Percentiles rank a stretch among this genome's conserved stretches.
Evolutionary conservation across 768 basidiomycete genomes (phyloP).

Genomic region (Terana coerulea): DNA sequence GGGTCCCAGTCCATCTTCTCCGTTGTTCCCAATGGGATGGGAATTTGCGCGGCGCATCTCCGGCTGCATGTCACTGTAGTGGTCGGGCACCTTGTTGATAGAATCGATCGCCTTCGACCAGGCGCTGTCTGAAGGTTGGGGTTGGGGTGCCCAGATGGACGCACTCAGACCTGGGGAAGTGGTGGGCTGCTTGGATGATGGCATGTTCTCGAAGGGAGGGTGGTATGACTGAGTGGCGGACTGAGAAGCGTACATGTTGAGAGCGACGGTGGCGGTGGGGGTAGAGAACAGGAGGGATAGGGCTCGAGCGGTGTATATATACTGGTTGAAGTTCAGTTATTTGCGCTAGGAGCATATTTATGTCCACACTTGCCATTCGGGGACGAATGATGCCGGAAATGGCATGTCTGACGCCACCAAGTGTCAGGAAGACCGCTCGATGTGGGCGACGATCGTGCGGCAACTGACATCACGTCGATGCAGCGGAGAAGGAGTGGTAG

Average conservation of each 20-base stretch:
- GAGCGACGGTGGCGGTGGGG: constrained; percentile 3
- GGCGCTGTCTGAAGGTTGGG: constrained; percentile 58
- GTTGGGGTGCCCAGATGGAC: constrained; percentile 84
- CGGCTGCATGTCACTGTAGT: constrained; percentile 14
- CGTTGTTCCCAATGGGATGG: constrained; percentile 31
- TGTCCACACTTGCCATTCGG: constrained; percentile 6
- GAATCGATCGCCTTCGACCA: constrained; percentile 70
- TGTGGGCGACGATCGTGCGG: constrained; percentile 5
- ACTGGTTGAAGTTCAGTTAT: not conserved
- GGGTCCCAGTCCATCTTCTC: constrained; percentile 68
- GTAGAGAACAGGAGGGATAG: not conserved
- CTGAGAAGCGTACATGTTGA: constrained; percentile 18
- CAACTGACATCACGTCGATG: not conserved
- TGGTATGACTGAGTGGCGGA: constrained; percentile 19
- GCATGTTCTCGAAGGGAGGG: constrained; percentile 23
- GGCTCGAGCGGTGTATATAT: constrained; percentile 8
- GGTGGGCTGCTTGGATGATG: constrained; percentile 17
- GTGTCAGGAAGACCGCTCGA: constrained; percentile 2
- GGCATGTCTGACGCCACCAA: constrained; percentile 5
- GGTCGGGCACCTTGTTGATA: constrained; percentile 47
- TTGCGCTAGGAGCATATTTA: not conserved
- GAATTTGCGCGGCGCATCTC: constrained; percentile 25
- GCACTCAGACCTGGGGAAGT: constrained; percentile 14
- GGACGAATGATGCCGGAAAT: constrained; percentile 6
- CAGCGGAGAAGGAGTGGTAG: not conserved